Conservation (phyloP, 108 stramenopile species). For the Chaetoceros muelleri region DNA sequence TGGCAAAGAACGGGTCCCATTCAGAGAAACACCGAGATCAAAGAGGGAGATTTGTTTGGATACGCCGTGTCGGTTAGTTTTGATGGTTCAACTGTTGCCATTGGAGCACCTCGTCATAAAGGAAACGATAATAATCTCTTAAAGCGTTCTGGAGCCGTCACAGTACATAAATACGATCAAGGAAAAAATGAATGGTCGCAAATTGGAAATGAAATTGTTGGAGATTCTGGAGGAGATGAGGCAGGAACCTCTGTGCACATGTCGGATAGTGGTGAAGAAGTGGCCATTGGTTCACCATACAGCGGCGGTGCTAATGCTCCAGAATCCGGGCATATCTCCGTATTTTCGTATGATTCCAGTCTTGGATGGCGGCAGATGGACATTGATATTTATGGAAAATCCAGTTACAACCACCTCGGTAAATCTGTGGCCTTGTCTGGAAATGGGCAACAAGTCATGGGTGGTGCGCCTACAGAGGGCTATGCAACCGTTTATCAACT, state of each 20-base stretch:
- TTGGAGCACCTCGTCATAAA: not conserved
- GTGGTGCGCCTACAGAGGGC: not conserved
- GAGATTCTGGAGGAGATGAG: not conserved
- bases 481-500: not conserved
- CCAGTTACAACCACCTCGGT: not conserved
- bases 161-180: not conserved
- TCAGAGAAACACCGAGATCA: not conserved
- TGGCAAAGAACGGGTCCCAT: not conserved
- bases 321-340: not conserved
- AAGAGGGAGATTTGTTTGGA: not conserved
- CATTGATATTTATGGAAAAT: not conserved
- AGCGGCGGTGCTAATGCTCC: not conserved
- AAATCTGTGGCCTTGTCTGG: not conserved
- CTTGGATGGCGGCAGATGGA: not conserved
- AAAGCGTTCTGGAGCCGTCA: not conserved
- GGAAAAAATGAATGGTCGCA: not conserved
- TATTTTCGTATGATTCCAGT: not conserved
- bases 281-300: not conserved
- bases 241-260: not conserved
- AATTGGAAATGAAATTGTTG: not conserved
- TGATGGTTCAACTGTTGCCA: slow-evolving; percentile 3
- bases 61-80: not conserved
- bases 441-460: not conserved
- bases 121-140: not conserved
- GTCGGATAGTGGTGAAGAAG: not conserved